phyloP scores from a whole-genome alignment of 352 stramenopile genomes.

The Globisporangium spinosum region DNA sequence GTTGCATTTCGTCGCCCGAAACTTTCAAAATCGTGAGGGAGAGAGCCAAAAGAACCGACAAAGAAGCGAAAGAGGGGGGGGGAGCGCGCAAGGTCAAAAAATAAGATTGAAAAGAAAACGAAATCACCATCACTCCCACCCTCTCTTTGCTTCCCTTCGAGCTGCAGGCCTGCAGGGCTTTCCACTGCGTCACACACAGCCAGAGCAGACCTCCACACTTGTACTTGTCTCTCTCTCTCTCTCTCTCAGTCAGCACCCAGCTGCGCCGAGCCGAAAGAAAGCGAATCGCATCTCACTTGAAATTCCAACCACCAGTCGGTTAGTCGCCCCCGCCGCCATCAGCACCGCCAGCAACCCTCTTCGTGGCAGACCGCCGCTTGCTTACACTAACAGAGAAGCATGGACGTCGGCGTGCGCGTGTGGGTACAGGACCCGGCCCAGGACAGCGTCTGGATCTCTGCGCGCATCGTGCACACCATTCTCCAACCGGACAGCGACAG shows the following conservation, averaged over 20 bases:
- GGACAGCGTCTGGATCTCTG: constrained; percentile 58
- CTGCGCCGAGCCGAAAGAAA: background rate
- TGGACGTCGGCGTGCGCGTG: constrained; percentile 71
- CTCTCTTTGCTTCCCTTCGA: background rate
- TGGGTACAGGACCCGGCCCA: constrained; percentile 59
- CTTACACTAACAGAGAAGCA: constrained; percentile 15
- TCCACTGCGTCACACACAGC: background rate
- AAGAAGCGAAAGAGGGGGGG: background rate
- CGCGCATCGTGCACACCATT: constrained; percentile 29
- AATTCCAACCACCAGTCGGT: constrained; percentile 2
- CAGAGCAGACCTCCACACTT: background rate
- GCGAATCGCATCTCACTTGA: background rate
- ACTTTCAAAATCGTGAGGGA: constrained; percentile 1
- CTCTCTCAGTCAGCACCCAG: background rate
- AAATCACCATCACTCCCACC: background rate
- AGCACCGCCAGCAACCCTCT: background rate
- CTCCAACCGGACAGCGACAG: background rate
- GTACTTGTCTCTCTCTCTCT: constrained; percentile 4
- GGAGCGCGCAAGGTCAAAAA: background rate
- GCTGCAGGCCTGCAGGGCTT: background rate
- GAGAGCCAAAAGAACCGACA: constrained; percentile 1
- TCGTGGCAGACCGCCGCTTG: no score
- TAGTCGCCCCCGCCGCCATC: background rate
- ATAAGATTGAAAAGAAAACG: constrained; percentile 8
- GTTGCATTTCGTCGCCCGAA: background rate